A percentile compares a stretch with the other conserved stretches of the same genome.
Evolutionary conservation across 306 rosid genomes (phyloP).

Genomic region (Corylus avellana): DNA sequence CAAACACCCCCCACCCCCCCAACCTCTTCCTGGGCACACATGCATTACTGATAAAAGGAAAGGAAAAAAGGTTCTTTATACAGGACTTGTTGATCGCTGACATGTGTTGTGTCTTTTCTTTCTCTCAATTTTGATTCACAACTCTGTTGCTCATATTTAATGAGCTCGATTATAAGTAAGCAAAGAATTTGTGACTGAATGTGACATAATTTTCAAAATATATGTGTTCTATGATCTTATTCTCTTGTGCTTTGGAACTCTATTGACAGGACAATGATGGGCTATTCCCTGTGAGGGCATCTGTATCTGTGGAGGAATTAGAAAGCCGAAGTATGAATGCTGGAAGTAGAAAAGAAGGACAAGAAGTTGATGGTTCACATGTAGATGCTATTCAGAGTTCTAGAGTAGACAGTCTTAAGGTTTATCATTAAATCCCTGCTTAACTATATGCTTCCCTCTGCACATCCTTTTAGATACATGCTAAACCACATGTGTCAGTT

Average conservation of each 20-base stretch:
- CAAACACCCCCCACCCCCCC: too few species aligned
- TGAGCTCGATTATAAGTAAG: neutral
- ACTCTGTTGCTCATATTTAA: neutral
- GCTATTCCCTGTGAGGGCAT: conserved; percentile 10
- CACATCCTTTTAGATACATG: neutral
- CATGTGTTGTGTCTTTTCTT: neutral
- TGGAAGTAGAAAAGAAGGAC: conserved; percentile 13
- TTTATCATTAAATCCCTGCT: conserved; percentile 1
- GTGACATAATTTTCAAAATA: neutral
- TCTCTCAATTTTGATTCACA: neutral
- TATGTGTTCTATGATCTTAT: neutral
- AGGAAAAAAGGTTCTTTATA: neutral
- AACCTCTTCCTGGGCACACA: too few species aligned
- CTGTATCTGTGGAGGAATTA: conserved; percentile 5
- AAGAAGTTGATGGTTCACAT: conserved; percentile 7
- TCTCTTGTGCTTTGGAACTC: conserved; percentile 6
- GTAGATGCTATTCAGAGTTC: conserved; percentile 10
- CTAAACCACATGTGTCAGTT: neutral
- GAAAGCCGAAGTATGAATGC: conserved; percentile 9
- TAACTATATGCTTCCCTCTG: neutral
- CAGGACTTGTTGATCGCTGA: neutral
- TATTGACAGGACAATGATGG: conserved; percentile 19
- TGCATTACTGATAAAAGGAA: too few species aligned
- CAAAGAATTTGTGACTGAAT: neutral
- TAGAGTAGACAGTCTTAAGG: conserved; percentile 15